phyloP scores from a whole-genome alignment of 371 early-diverging fungal species.

The Basidiobolus heterosporus region DNA sequence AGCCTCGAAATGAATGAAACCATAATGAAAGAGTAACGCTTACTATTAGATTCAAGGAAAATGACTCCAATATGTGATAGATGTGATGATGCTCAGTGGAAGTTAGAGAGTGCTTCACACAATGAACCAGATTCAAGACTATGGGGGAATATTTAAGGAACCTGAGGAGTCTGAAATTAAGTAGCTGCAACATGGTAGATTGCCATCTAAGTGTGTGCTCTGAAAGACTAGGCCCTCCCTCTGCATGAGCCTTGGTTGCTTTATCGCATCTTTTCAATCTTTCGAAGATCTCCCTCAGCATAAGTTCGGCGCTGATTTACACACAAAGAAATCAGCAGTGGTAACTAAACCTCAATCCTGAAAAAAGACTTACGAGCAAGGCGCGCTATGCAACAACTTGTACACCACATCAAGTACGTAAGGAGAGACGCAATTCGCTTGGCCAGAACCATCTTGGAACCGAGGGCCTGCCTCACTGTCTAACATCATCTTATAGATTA shows the following conservation, averaged over 20 bases:
- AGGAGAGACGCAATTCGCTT: slow-evolving; percentile 53
- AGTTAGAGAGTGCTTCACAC: no score
- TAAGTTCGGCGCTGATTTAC: background rate
- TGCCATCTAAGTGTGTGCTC: background rate
- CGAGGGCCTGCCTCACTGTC: slow-evolving; percentile 42
- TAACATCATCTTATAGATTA: slow-evolving; percentile 69
- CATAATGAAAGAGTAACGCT: no score
- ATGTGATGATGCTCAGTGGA: no score
- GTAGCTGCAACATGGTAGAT: background rate
- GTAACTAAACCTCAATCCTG: background rate
- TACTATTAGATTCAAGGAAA: no score
- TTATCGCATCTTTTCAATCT: background rate
- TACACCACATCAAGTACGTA: slow-evolving; percentile 59
- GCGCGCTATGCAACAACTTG: slow-evolving; percentile 56
- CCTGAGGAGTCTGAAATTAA: slow-evolving; percentile 12
- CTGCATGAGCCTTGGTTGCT: background rate
- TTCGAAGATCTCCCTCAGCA: background rate
- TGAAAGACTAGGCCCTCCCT: background rate
- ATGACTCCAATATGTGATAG: no score
- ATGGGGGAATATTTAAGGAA: slow-evolving; percentile 21
- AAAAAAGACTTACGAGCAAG: background rate
- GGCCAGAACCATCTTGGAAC: slow-evolving; percentile 29
- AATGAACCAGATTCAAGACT: no score
- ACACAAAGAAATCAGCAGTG: background rate
- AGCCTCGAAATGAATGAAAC: no score